Conservation (phyloP, 2,329 filamentous ascomycete genomes). For the Incumbomyces lentus region DNA sequence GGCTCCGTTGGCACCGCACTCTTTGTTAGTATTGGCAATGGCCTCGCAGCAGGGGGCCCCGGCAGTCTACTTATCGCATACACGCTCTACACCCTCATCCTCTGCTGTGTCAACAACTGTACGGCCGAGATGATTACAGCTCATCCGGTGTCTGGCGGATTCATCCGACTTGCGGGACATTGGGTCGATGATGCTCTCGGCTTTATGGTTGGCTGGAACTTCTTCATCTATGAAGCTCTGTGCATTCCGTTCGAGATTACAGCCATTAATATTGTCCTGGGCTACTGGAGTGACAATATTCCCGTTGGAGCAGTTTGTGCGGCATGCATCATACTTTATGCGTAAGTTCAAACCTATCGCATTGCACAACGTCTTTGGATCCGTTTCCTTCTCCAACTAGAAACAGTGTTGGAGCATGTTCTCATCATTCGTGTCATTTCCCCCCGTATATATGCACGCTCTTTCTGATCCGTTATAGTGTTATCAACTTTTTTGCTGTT, state of each 20-base stretch:
- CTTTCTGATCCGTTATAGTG: slow-evolving; percentile 18
- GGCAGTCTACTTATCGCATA: slow-evolving; percentile 30
- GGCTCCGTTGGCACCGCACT: slow-evolving; percentile 31
- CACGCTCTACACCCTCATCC: slow-evolving; percentile 20
- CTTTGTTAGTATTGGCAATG: slow-evolving; percentile 31
- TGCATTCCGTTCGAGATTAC: slow-evolving; percentile 32
- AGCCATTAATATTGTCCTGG: slow-evolving; percentile 30
- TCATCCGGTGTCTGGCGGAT: slow-evolving; percentile 32
- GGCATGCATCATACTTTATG: slow-evolving; percentile 29
- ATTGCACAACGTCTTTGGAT: not conserved
- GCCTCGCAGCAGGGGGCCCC: slow-evolving; percentile 24
- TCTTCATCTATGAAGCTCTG: slow-evolving; percentile 33
- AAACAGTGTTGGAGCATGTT: too few relatives aligned
- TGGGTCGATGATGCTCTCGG: slow-evolving; percentile 37
- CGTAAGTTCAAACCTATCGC: slow-evolving; percentile 16
- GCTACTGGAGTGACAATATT: slow-evolving; percentile 30
- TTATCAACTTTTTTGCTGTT: slow-evolving; percentile 57
- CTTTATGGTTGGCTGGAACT: slow-evolving; percentile 38
- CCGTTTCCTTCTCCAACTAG: not conserved
- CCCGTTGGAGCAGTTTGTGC: slow-evolving; percentile 29
- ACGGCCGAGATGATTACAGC: slow-evolving; percentile 37
- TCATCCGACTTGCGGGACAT: slow-evolving; percentile 30
- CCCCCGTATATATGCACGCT: too few relatives aligned
- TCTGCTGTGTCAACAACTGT: slow-evolving; percentile 29
- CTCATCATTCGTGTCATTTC: too few relatives aligned